Conservation (phyloP, 2,329 filamentous ascomycete genomes). For the Penicillium sp. region DNA sequence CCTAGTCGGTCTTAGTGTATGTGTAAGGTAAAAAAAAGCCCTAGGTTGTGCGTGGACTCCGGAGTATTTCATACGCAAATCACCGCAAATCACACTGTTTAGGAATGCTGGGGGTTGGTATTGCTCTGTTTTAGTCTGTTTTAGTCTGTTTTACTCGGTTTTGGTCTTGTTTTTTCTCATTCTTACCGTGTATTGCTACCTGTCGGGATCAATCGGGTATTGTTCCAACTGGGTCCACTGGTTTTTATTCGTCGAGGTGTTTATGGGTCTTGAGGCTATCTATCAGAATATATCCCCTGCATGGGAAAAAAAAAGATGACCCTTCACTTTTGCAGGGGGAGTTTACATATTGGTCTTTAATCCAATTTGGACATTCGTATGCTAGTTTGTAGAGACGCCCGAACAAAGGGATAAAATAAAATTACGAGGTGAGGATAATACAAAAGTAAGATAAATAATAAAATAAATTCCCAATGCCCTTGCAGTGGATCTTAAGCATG, state of each 20-base stretch:
- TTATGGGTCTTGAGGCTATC: neutral
- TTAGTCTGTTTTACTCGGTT: neutral
- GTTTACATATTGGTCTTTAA: neutral
- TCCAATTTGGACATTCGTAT: neutral
- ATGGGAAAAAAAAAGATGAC: neutral
- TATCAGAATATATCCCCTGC: conserved; percentile 9
- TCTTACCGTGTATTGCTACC: conserved; percentile 14
- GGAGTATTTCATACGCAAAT: conserved; percentile 23
- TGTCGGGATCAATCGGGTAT: conserved; percentile 20
- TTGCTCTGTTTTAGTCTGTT: conserved; percentile 5
- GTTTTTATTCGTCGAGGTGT: neutral
- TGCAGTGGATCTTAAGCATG: conserved; percentile 28
- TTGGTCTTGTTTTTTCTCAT: conserved; percentile 17
- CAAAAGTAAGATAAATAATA: neutral
- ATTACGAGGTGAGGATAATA: neutral
- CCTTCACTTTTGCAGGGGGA: neutral
- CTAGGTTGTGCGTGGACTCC: conserved; percentile 28
- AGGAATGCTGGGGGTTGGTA: conserved; percentile 22
- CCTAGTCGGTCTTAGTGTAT: conserved; percentile 35
- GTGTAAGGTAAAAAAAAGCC: conserved; percentile 26
- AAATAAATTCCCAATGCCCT: conserved; percentile 11
- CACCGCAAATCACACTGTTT: conserved; percentile 14
- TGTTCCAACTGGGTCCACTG: conserved; percentile 12
- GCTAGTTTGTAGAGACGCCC: neutral
- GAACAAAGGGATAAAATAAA: conserved; percentile 2